A percentile compares a stretch with the other conserved stretches of the same genome.
phyloP scores from a whole-genome alignment of 306 rosid species.

The Alnus rubra region DNA sequence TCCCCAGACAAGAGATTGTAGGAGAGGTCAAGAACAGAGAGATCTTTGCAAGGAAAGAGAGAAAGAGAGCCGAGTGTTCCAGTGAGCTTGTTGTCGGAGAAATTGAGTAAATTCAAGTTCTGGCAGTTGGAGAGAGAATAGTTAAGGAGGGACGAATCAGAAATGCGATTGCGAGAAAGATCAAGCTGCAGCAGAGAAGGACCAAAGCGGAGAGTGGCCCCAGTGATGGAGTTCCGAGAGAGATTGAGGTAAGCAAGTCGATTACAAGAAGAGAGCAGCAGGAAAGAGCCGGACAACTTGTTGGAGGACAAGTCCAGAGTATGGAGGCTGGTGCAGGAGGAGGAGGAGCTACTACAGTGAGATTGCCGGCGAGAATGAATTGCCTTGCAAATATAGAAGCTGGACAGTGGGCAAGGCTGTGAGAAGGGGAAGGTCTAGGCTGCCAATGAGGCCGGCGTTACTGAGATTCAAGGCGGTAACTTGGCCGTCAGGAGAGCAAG shows the following conservation, averaged over 20 bases:
- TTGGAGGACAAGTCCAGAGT: conserved; percentile 59
- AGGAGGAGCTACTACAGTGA: conserved; percentile 19
- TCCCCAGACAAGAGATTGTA: conserved; percentile 45
- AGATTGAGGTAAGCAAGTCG: conserved; percentile 43
- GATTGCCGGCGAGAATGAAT: conserved; percentile 44
- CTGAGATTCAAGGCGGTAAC: conserved; percentile 51
- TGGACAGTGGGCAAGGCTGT: conserved; percentile 45
- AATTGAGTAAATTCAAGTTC: conserved; percentile 41
- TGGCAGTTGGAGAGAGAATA: conserved; percentile 33
- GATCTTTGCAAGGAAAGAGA: conserved; percentile 29
- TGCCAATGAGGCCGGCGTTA: conserved; percentile 51
- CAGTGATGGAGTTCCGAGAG: conserved; percentile 48
- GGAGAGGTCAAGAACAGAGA: conserved; percentile 52
- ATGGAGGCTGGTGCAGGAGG: conserved; percentile 35
- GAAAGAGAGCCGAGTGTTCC: conserved; percentile 38
- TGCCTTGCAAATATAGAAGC: conserved; percentile 37
- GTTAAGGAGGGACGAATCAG: conserved; percentile 31
- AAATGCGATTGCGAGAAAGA: conserved; percentile 49
- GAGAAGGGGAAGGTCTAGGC: conserved; percentile 44
- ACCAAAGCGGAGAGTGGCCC: conserved; percentile 18
- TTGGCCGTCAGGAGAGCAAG: conserved; percentile 42
- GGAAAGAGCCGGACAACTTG: conserved; percentile 49
- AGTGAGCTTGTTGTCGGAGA: conserved; percentile 49
- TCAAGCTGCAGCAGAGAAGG: conserved; percentile 51
- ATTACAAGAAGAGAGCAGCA: conserved; percentile 27